Evolutionary conservation across 179 eudicot species (phyloP).

Genomic region (Gypsophila paniculata): DNA sequence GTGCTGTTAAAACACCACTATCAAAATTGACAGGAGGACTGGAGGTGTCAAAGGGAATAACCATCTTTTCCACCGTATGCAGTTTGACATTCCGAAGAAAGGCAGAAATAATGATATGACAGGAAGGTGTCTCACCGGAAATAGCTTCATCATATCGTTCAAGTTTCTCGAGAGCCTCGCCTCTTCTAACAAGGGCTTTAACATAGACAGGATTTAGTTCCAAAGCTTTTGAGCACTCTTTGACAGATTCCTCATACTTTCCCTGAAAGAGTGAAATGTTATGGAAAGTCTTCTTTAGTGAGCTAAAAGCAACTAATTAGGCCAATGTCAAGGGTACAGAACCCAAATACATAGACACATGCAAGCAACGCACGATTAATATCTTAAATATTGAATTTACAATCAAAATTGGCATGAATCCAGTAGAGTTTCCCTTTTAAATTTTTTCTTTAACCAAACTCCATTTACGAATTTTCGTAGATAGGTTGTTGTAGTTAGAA

Average conservation of each 20-base stretch:
- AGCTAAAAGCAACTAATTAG: neutral
- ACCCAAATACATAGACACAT: neutral
- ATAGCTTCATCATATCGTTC: slow-evolving; percentile 91
- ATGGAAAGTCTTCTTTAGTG: neutral
- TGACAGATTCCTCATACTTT: slow-evolving; percentile 61
- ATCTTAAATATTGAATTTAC: neutral
- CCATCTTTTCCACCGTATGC: neutral
- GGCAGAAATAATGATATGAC: neutral
- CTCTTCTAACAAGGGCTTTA: slow-evolving; percentile 78
- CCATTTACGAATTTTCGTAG: neutral
- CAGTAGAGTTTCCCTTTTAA: neutral
- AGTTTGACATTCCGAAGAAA: neutral
- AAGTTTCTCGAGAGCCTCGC: slow-evolving; percentile 88
- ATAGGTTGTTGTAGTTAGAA: neutral
- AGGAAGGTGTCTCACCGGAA: slow-evolving; percentile 50
- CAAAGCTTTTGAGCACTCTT: slow-evolving; percentile 88
- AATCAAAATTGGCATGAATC: neutral
- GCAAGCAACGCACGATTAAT: neutral
- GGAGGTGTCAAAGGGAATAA: too few relatives aligned
- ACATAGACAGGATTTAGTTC: slow-evolving; percentile 72
- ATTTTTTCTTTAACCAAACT: neutral
- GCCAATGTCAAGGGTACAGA: neutral
- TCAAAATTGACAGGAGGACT: too few relatives aligned
- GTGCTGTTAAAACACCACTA: neutral
- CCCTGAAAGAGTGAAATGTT: slow-evolving; percentile 39